phyloP scores from a whole-genome alignment of 306 rosid species.

The Carpinus fangiana region DNA sequence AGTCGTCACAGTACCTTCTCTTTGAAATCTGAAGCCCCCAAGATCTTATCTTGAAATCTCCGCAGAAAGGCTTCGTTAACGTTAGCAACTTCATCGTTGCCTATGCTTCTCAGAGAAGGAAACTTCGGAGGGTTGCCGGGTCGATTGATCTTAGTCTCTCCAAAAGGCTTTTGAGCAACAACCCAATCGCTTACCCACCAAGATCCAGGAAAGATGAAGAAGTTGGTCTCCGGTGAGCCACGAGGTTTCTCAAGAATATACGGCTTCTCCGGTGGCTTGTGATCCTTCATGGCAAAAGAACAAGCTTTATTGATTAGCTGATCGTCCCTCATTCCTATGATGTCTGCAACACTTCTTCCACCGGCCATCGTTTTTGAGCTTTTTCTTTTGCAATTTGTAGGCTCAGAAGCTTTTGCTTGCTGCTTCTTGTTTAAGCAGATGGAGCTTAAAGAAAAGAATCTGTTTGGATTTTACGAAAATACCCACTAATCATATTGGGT shows the following conservation, averaged over 20 bases:
- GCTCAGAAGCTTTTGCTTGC: background rate
- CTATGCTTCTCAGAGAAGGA: slow-evolving; percentile 62
- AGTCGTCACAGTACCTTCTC: background rate
- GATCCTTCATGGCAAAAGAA: slow-evolving; percentile 41
- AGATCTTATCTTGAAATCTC: slow-evolving; percentile 32
- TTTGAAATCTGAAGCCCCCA: background rate
- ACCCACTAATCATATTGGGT: background rate
- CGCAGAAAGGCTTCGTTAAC: slow-evolving; percentile 52
- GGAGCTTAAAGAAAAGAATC: background rate
- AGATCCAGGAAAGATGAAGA: slow-evolving; percentile 55
- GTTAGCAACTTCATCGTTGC: slow-evolving; percentile 52
- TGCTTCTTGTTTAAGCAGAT: background rate
- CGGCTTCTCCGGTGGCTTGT: slow-evolving; percentile 21
- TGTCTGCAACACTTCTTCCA: slow-evolving; percentile 36
- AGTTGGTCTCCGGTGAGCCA: slow-evolving; percentile 23
- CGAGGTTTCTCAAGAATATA: slow-evolving; percentile 21
- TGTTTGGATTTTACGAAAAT: background rate
- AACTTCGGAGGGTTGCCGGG: slow-evolving; percentile 9
- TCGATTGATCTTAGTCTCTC: slow-evolving; percentile 43
- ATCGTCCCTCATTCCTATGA: slow-evolving; percentile 27
- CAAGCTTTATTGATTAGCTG: slow-evolving; percentile 40
- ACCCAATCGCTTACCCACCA: slow-evolving; percentile 49
- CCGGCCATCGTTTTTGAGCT: slow-evolving; percentile 32
- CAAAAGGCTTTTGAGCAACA: slow-evolving; percentile 33
- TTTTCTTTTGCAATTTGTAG: background rate